Evolutionary conservation across 495 filamentous ascomycete species (phyloP).

Genomic region (Podospora appendiculata): DNA sequence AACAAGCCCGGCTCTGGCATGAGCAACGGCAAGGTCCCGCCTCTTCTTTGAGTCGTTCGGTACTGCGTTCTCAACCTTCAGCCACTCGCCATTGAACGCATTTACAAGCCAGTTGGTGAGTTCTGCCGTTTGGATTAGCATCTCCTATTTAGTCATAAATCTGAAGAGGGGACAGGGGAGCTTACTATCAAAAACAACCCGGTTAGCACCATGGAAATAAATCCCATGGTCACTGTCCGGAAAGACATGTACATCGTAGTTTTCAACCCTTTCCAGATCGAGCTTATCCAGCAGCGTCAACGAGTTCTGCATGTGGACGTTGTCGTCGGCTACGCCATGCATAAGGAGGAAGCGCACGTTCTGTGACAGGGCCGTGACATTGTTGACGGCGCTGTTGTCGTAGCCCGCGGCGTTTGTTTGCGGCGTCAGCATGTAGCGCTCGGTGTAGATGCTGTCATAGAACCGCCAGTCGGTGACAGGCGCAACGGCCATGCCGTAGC

Average conservation of each 20-base stretch:
- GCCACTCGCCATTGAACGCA: constrained; percentile 95
- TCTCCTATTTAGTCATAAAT: not conserved
- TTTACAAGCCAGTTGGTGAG: constrained; percentile 90
- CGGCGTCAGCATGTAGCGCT: constrained; percentile 92
- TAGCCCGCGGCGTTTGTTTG: constrained; percentile 75
- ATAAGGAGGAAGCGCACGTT: constrained; percentile 87
- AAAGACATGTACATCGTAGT: constrained; percentile 95
- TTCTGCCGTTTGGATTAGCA: constrained; percentile 44
- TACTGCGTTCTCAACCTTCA: constrained; percentile 60
- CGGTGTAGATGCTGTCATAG: constrained; percentile 94
- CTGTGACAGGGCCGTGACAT: constrained; percentile 58
- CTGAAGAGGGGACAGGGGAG: not conserved
- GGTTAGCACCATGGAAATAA: constrained; percentile 87
- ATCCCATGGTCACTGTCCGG: constrained; percentile 96
- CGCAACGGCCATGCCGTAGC: constrained; percentile 95
- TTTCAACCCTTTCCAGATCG: constrained; percentile 76
- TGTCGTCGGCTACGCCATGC: constrained; percentile 93
- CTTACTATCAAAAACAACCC: constrained; percentile 92
- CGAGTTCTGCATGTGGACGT: constrained; percentile 93
- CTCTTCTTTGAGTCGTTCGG: constrained; percentile 29
- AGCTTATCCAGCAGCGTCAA: constrained; percentile 79
- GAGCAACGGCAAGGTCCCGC: not conserved
- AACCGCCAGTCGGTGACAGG: constrained; percentile 96
- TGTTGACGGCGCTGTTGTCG: constrained; percentile 60
- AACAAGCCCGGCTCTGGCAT: no score